Percentiles rank a stretch among this genome's conserved stretches.
phyloP scores from a whole-genome alignment of 371 early-diverging fungal species.

The Thermomucor indicae-seudaticae region DNA sequence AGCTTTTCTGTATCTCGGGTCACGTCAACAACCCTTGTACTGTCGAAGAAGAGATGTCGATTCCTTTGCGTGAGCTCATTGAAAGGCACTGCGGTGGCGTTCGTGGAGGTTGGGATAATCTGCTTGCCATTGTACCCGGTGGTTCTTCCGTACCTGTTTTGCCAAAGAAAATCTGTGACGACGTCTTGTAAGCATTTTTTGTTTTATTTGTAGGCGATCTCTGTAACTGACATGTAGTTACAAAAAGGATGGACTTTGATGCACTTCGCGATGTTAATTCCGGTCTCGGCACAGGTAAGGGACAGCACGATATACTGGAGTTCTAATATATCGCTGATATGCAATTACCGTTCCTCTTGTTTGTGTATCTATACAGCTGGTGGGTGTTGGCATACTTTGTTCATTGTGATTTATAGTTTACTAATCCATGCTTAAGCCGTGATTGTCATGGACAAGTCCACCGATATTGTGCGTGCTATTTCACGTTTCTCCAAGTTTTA shows the following conservation, averaged over 20 bases:
- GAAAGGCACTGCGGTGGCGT: constrained; percentile 98
- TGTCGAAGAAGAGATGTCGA: constrained; percentile 98
- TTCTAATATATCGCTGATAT: too few species aligned
- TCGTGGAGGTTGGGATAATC: constrained; percentile 98
- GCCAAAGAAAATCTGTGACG: constrained; percentile 84
- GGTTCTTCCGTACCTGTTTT: constrained; percentile 95
- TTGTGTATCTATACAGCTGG: not conserved
- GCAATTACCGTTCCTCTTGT: not conserved
- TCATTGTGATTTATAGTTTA: not conserved
- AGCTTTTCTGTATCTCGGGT: constrained; percentile 96
- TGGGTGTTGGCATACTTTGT: not conserved
- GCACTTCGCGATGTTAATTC: constrained; percentile 90
- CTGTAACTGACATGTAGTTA: not conserved
- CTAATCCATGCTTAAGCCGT: constrained; percentile 66
- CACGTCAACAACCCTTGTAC: constrained; percentile 97
- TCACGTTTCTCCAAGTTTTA: constrained; percentile 91
- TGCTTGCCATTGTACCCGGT: constrained; percentile 96
- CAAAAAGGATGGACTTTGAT: constrained; percentile 94
- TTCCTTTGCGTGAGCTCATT: constrained; percentile 90
- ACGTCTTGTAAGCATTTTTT: constrained; percentile 78
- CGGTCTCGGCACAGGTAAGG: constrained; percentile 92
- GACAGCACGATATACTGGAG: too few species aligned
- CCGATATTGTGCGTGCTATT: constrained; percentile 88
- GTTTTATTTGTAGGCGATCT: too few species aligned
- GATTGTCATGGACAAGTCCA: constrained; percentile 97